Percentiles rank a stretch among this genome's conserved stretches.
Evolutionary conservation across 148 eudicot species (phyloP).

Genomic region (Camellia sinensis): DNA sequence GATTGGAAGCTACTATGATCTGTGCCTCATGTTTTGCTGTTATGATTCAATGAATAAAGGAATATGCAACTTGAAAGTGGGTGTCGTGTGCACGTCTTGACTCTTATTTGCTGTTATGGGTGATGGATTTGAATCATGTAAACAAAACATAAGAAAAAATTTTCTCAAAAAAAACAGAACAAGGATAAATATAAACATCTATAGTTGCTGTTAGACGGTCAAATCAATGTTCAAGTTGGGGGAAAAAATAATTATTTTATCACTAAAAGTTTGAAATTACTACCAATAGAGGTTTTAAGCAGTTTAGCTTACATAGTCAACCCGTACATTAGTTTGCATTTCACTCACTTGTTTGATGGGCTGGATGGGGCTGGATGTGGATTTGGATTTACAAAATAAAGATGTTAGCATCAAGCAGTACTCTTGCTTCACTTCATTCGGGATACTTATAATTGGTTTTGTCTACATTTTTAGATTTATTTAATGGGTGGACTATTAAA

Average conservation of each 20-base stretch:
- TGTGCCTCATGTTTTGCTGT: not conserved
- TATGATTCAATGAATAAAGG: too few species aligned
- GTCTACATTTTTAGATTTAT: not conserved
- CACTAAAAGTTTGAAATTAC: too few species aligned
- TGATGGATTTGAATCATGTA: not conserved
- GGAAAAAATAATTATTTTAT: too few species aligned
- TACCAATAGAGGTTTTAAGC: conserved; percentile 5
- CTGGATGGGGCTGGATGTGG: not conserved
- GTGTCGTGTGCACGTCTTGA: too few species aligned
- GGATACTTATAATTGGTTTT: not conserved
- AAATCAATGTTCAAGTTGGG: not conserved
- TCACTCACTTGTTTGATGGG: not conserved
- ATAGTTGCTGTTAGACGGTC: too few species aligned
- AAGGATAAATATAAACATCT: not conserved
- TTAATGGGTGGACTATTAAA: not conserved
- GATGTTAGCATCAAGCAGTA: not conserved
- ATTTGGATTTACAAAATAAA: not conserved
- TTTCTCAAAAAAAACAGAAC: not conserved
- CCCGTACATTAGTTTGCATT: not conserved
- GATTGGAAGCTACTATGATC: not conserved
- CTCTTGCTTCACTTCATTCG: not conserved
- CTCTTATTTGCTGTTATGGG: not conserved
- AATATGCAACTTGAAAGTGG: too few species aligned
- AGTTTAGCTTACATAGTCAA: not conserved
- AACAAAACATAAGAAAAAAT: not conserved